A percentile compares a stretch with the other conserved stretches of the same genome.
phyloP scores from a whole-genome alignment of 192 early-diverging fungal genomes.

The Podila epigama region DNA sequence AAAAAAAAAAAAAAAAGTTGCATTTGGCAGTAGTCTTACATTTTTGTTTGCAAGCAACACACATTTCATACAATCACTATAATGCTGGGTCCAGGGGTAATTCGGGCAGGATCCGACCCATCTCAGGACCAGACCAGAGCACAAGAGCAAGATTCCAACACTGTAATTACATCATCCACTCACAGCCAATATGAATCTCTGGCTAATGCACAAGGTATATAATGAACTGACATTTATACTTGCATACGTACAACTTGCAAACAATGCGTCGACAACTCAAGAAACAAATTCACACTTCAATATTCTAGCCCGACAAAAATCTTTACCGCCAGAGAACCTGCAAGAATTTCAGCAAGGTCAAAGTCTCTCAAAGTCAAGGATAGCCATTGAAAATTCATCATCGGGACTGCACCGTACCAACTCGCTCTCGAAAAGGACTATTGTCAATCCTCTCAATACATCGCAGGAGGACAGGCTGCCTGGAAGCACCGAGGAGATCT shows the following conservation, averaged over 20 bases:
- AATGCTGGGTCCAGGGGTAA: not conserved
- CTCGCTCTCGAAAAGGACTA: not conserved
- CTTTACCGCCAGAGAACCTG: not conserved
- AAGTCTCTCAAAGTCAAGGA: conserved; percentile 60
- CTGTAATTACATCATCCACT: not conserved
- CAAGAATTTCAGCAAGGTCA: not conserved
- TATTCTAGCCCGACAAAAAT: not conserved
- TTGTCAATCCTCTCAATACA: not conserved
- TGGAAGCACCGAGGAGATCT: not conserved
- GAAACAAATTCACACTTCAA: not conserved
- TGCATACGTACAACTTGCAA: not conserved
- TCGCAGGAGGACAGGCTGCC: not conserved
- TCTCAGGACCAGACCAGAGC: not conserved
- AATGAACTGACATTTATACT: not conserved
- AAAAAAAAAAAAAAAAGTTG: too few species aligned
- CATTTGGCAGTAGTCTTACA: too few species aligned
- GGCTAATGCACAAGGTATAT: not conserved
- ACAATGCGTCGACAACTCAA: not conserved
- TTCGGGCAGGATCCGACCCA: not conserved
- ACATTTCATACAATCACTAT: not conserved
- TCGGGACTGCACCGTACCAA: not conserved
- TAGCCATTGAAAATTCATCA: conserved; percentile 62
- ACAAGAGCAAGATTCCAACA: not conserved
- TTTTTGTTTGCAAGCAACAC: too few species aligned
- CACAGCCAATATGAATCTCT: not conserved